These are phyloP conservation scores for Calonectria montana DNA, from an alignment of 2,329 filamentous ascomycete species.

Conservation along the genomic window DNA sequence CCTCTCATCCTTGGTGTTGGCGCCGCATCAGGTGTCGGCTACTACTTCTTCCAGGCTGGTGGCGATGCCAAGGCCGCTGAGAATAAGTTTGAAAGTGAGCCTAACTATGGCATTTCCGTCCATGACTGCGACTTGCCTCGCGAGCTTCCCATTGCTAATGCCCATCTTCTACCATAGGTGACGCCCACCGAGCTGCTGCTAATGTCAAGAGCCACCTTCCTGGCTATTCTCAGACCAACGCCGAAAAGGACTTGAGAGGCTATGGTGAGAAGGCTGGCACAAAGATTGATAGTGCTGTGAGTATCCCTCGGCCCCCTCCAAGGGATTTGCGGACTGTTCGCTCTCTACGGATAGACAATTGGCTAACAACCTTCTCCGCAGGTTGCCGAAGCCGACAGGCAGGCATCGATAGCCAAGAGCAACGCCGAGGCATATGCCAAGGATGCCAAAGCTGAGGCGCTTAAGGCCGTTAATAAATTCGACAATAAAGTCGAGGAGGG, in stretches of 20 bases:
- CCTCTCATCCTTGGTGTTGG: conserved; percentile 68
- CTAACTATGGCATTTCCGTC: not conserved
- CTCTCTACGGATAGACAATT: conserved; percentile 8
- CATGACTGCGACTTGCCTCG: not conserved
- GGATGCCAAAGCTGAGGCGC: conserved; percentile 71
- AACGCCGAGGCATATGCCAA: conserved; percentile 70
- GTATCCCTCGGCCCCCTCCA: conserved; percentile 44
- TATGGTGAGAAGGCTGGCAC: conserved; percentile 63
- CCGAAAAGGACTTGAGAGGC: conserved; percentile 71
- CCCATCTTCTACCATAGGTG: conserved; percentile 65
- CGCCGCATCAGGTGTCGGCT: conserved; percentile 77
- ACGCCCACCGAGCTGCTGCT: conserved; percentile 76
- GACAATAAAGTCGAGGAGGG: conserved; percentile 85
- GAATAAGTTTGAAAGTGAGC: conserved; percentile 85
- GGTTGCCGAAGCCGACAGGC: conserved; percentile 69
- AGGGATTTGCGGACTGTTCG: not conserved
- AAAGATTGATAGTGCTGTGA: conserved; percentile 77
- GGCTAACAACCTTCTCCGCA: conserved; percentile 19
- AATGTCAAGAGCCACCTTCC: conserved; percentile 75
- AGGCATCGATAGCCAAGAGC: conserved; percentile 71
- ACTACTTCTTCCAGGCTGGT: conserved; percentile 92
- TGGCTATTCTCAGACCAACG: conserved; percentile 66
- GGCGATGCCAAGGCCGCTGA: conserved; percentile 85
- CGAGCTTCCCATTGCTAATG: conserved; percentile 26
- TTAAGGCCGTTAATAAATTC: conserved; percentile 83